A percentile compares a stretch with the other conserved stretches of the same genome.
phyloP scores from a whole-genome alignment of 345 rosid genomes.

The Melastoma malabathricum region DNA sequence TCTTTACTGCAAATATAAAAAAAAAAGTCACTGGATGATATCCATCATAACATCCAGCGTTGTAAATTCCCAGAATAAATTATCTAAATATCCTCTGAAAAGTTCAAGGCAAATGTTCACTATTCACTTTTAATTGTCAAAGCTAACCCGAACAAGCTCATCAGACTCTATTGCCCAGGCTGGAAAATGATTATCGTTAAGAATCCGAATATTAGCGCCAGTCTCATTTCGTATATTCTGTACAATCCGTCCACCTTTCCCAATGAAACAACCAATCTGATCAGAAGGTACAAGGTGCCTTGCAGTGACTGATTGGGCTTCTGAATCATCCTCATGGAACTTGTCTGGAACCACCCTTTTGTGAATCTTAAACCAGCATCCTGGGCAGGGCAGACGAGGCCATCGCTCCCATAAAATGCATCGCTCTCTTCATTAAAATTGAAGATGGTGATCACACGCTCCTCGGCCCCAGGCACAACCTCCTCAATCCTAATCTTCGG shows the following conservation, averaged over 20 bases:
- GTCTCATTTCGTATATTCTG: slow-evolving; percentile 43
- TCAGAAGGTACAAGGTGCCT: slow-evolving; percentile 46
- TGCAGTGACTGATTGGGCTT: slow-evolving; percentile 17
- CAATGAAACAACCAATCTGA: slow-evolving; percentile 48
- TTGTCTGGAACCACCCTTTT: slow-evolving; percentile 36
- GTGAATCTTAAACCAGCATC: slow-evolving; percentile 52
- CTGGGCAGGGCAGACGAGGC: slow-evolving; percentile 46
- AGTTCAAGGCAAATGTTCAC: neutral
- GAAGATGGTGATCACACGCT: slow-evolving; percentile 40
- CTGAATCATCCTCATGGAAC: slow-evolving; percentile 29
- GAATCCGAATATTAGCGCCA: slow-evolving; percentile 42
- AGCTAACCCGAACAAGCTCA: slow-evolving; percentile 50
- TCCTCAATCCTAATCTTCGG: slow-evolving; percentile 45
- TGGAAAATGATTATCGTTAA: slow-evolving; percentile 38
- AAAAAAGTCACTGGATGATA: too few relatives aligned
- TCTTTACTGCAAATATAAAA: too few relatives aligned
- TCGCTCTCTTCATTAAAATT: slow-evolving; percentile 24
- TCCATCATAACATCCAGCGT: too few relatives aligned
- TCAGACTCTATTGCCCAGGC: slow-evolving; percentile 39
- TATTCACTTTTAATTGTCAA: slow-evolving; percentile 2
- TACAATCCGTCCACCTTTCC: slow-evolving; percentile 45
- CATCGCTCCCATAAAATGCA: slow-evolving; percentile 14
- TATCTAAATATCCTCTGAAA: neutral
- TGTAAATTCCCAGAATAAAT: neutral
- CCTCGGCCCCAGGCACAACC: slow-evolving; percentile 44